A percentile compares a stretch with the other conserved stretches of the same genome.
These are phyloP conservation scores for Kodamaea sp. DNA, from an alignment of 1,139 yeast species.

Conservation along the genomic window DNA sequence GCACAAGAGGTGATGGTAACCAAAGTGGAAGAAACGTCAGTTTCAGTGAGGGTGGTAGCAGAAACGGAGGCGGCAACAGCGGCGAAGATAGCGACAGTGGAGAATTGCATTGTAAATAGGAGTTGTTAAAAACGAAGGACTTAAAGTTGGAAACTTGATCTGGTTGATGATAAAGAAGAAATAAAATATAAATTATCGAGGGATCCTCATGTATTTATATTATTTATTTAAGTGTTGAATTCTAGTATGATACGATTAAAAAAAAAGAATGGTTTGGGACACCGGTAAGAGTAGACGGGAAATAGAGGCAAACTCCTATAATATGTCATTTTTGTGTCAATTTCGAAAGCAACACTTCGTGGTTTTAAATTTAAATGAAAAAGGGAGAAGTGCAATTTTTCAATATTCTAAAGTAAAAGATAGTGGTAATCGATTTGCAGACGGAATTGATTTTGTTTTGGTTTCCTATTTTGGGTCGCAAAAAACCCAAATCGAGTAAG, in stretches of 20 bases:
- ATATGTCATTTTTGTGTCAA: too few species aligned
- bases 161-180: conserved; percentile 13
- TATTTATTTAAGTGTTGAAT: background rate
- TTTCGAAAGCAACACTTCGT: too few species aligned
- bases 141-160: conserved; percentile 11
- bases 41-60: conserved; percentile 20
- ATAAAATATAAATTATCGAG: background rate
- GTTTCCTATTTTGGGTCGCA: background rate
- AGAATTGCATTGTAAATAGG: conserved; percentile 22
- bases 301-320: too few species aligned
- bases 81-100: conserved; percentile 22
- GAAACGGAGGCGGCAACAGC: conserved; percentile 23
- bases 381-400: too few species aligned
- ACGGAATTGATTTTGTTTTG: background rate
- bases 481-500: background rate
- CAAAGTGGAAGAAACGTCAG: conserved; percentile 19
- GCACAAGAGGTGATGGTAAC: conserved; percentile 28
- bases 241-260: background rate
- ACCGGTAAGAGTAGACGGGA: background rate
- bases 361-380: too few species aligned
- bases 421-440: too few species aligned
- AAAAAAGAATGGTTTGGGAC: background rate
- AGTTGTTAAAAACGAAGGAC: conserved; percentile 22
- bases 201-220: conserved; percentile 2
- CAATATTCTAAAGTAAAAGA: too few species aligned